Evolutionary conservation across 805 yeast species (phyloP), one percentile per base, ranked within the genome.

Genomic region (Metschnikowia matae): DNA sequence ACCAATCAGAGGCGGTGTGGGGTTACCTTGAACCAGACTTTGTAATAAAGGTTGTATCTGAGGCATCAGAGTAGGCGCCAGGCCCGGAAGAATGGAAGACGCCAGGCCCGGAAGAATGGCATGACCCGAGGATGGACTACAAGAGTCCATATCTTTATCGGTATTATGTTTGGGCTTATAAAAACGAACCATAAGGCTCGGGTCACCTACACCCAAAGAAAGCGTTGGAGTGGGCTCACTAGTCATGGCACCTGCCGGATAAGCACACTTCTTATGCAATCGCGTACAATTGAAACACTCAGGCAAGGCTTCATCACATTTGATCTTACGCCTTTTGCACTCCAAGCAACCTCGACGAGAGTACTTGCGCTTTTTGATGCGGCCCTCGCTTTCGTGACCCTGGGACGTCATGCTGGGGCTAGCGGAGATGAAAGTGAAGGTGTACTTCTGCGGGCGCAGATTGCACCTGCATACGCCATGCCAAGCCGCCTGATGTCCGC

Each of bases 311-410:
- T 73, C 77, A 54, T 73, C 77, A 52, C 77, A 73, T 54, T 73
- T 73, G 64, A 71, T 72, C 54, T 72, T 72, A 39, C 77, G 62
- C 39, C 77, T 59, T 51, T 71, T 72, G 60, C 77, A 73, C 57
- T 73, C 77, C n/a, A 56, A 59, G 56, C 77, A 73, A 13, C 77
- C 77, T 5, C 63, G 67, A 15, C 77, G 59, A 41, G 70, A 63
- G 54, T 72, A 72, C 54, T 69, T 71, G 18, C 76, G 52, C 59
- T 71, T 72, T 50, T 65, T 68, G 44, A 68, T 61, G 21, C 55
- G 52, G 34, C 17, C 14, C 37, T 17, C 33, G 29, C 23, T 26
- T 10, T 26, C 32, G 40, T 23, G 26, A 13, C 26, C 4, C 36
- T 37, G 38, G 45, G 34, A 42, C 31, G 45, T 10, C 45, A 42